Evolutionary conservation across 768 basidiomycete species (phyloP).

Genomic region (Mycena albidolilacea): DNA sequence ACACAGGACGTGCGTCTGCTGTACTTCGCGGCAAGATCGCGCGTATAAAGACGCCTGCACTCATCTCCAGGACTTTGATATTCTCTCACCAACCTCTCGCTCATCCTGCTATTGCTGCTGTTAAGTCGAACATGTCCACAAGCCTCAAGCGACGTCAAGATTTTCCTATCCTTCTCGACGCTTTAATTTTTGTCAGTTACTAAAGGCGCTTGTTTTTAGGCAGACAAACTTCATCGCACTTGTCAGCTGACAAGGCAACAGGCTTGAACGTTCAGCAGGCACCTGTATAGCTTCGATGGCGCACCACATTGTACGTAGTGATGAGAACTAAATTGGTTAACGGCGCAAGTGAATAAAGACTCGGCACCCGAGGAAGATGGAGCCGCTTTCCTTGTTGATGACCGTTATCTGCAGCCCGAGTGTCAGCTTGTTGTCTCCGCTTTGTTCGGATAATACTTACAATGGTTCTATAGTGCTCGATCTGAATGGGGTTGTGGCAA

Average conservation of each 20-base stretch:
- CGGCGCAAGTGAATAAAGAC: background rate
- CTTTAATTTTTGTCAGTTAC: background rate
- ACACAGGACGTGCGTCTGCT: too few species aligned
- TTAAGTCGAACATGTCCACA: too few species aligned
- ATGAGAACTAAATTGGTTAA: background rate
- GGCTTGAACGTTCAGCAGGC: background rate
- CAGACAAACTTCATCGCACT: background rate
- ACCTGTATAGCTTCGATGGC: background rate
- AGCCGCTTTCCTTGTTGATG: background rate
- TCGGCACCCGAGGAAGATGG: background rate
- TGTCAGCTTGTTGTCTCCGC: background rate
- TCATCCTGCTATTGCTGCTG: too few species aligned
- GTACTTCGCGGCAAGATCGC: too few species aligned
- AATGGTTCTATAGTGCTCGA: background rate
- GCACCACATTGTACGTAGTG: background rate
- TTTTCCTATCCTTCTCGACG: background rate
- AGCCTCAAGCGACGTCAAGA: too few species aligned
- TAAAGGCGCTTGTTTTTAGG: background rate
- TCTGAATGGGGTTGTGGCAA: background rate
- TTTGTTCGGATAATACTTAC: background rate
- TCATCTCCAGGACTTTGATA: too few species aligned
- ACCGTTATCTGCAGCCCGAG: conserved; percentile 1
- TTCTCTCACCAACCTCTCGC: too few species aligned
- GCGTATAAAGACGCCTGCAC: too few species aligned
- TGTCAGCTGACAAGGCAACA: background rate